Conservation (phyloP, 2,329 filamentous ascomycete genomes). For the Sordariomycetes sp. region DNA sequence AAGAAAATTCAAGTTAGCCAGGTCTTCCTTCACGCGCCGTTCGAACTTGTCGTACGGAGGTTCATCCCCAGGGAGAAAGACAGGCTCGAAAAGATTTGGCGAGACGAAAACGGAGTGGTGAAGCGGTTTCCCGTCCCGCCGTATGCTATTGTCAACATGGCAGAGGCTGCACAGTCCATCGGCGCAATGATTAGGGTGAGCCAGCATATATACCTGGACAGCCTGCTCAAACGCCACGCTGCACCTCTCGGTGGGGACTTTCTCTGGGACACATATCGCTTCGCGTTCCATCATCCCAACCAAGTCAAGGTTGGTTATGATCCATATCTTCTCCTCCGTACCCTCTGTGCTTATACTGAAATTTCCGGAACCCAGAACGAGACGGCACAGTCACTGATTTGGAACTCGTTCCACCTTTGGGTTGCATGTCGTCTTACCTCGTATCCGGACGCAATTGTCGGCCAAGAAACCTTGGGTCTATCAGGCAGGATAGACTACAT, state of each 20-base stretch:
- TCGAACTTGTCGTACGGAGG: constrained; percentile 33
- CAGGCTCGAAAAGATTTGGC: constrained; percentile 41
- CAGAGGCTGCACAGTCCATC: constrained; percentile 23
- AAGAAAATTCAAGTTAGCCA: constrained; percentile 4
- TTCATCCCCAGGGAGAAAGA: constrained; percentile 46
- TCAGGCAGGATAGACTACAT: neutral
- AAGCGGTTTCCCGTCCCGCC: constrained; percentile 41
- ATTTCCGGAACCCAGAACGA: neutral
- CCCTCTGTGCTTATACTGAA: neutral
- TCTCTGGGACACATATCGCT: neutral
- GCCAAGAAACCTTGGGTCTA: neutral
- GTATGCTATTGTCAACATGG: constrained; percentile 44
- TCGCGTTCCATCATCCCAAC: neutral
- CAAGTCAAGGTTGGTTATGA: neutral
- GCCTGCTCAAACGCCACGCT: neutral
- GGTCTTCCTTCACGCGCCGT: constrained; percentile 1
- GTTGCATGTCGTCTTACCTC: constrained; percentile 3
- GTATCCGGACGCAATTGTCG: constrained; percentile 1
- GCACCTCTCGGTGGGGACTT: neutral
- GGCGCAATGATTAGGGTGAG: neutral
- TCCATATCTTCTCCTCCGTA: neutral
- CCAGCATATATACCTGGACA: neutral
- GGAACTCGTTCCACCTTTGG: neutral
- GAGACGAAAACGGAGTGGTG: constrained; percentile 26
- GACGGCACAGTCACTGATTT: neutral